Base-by-base conservation (phyloP, 148 eudicot genomes). In the Selenicereus undatus region DNA sequence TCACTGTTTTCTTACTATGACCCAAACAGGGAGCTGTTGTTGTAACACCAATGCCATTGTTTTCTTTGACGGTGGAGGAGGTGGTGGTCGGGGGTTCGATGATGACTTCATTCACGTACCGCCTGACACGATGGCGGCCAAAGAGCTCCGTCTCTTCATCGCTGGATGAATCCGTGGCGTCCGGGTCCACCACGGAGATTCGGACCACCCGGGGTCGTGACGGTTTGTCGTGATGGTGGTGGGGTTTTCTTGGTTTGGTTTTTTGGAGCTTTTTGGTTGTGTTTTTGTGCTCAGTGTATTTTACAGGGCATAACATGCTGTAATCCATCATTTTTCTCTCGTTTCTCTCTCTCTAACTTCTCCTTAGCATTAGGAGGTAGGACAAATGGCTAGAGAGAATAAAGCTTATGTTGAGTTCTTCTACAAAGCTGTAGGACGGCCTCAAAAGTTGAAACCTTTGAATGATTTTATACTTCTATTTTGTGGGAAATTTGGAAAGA, bases 151-250 rank as follows among this genome's bases (percentile, higher is more conserved):
- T 73, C 60, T 91, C 98, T 2, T 94, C 98, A 7, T 87, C 98
- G 32, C 92, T 85, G 0, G 93, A 90, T 0, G 98, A 94, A 54
- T 94, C 98, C 0, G 98, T 94, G 0, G 98, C 98, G 32, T 94
- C 91, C 3, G 89, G 85, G 32, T 94, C 98, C 0, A 91, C 86
- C 0, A 91, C 86, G 5, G 93, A 87, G 20, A 94, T 80, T n/a
- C 93, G 79, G 0, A 94, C 90, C 10, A 89, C 86, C 80, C 75
- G 83, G 0, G 88, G 82, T 0, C 12, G 9, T n/a, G 12, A 9
- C 27, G 24, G 21, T 32, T 60, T 74, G 2, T 66, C 27, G 8
- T 39, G 32, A 5, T 66, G 39, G 8, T 39, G 32, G 43, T 35
- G 68, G 27, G 29, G 11, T 64, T 24, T 66, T n/a, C 3, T 27